phyloP scores from a whole-genome alignment of 345 rosid genomes.

The Salix brachista region DNA sequence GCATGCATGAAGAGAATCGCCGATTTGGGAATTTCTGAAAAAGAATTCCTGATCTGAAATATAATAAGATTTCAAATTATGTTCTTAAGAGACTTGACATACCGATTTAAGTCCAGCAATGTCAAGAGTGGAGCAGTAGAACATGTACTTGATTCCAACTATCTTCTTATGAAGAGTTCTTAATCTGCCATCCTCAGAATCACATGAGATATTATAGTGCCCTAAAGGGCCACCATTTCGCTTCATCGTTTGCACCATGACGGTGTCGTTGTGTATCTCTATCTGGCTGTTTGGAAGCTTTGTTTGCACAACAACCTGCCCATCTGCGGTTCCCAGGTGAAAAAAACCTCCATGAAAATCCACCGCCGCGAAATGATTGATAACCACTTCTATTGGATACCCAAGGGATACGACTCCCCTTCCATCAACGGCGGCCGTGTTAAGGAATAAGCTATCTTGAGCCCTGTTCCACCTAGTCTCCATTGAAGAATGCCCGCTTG shows the following conservation, averaged over 20 bases:
- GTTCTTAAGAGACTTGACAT: background rate
- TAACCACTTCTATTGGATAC: slow-evolving; percentile 20
- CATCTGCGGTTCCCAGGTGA: slow-evolving; percentile 24
- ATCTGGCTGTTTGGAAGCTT: slow-evolving; percentile 16
- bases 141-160: slow-evolving; percentile 15
- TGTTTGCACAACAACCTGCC: slow-evolving; percentile 21
- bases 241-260: slow-evolving; percentile 8
- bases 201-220: background rate
- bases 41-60: too few relatives aligned
- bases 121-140: slow-evolving; percentile 30
- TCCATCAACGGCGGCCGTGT: slow-evolving; percentile 29
- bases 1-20: too few relatives aligned
- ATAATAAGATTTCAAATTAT: too few relatives aligned
- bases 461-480: slow-evolving; percentile 20
- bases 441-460: slow-evolving; percentile 20
- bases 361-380: slow-evolving; percentile 19
- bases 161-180: slow-evolving; percentile 1
- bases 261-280: slow-evolving; percentile 2
- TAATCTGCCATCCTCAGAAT: background rate
- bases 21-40: too few relatives aligned
- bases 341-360: slow-evolving; percentile 37
- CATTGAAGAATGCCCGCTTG: slow-evolving; percentile 19
- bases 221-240: background rate
- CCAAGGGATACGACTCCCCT: slow-evolving; percentile 37
- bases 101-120: slow-evolving; percentile 37